Conservation (phyloP, 768 basidiomycete species). For the Lentinula edodes region DNA sequence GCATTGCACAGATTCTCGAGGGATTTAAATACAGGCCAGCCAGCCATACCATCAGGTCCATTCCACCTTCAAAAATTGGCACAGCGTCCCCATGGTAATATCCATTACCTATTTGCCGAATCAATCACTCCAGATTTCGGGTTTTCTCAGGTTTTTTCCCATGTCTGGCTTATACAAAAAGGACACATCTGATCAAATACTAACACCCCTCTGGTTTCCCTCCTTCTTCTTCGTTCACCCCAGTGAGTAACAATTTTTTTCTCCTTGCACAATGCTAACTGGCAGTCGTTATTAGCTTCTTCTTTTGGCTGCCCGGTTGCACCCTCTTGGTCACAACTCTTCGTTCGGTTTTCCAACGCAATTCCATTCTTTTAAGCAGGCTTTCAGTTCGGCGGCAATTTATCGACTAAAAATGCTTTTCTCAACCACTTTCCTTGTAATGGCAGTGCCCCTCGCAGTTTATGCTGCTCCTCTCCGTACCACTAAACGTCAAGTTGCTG, state of each 20-base stretch:
- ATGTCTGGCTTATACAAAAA: not conserved
- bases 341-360: slow-evolving; percentile 27
- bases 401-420: slow-evolving; percentile 40
- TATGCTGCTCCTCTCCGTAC: slow-evolving; percentile 39
- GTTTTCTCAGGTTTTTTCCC: not conserved
- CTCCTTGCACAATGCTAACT: not conserved
- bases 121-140: not conserved
- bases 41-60: too few species aligned
- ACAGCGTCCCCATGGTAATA: not conserved
- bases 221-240: slow-evolving; percentile 4
- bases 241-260: not conserved
- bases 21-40: too few species aligned
- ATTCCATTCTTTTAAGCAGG: slow-evolving; percentile 39
- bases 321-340: slow-evolving; percentile 43
- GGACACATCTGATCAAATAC: not conserved
- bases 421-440: slow-evolving; percentile 34
- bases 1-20: too few species aligned
- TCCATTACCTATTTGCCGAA: not conserved
- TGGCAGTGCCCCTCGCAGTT: slow-evolving; percentile 38
- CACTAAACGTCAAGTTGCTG: slow-evolving; percentile 30
- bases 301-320: slow-evolving; percentile 70
- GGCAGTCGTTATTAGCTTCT: slow-evolving; percentile 25
- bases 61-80: not conserved
- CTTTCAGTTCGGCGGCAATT: slow-evolving; percentile 29
- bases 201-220: not conserved